Evolutionary conservation across 805 yeast species (phyloP), one percentile per base, ranked within the genome.

Genomic region (Zygotorulaspora danielsina): DNA sequence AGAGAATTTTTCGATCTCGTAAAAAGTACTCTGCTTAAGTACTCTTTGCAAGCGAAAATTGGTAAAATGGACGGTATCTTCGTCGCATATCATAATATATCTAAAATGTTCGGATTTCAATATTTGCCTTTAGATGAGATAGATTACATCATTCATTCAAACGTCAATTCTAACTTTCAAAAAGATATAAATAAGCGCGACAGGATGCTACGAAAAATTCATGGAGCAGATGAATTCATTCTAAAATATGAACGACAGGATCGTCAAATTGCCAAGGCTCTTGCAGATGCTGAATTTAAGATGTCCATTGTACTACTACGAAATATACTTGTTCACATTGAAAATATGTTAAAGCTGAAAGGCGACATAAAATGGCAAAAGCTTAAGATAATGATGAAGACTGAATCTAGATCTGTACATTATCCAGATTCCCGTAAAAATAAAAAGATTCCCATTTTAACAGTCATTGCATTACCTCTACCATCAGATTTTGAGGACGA

Each of bases 61-160:
- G 98, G 97, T 2, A 79, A 84, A 52, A 90, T 93, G 97, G 97
- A 89, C 62, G 98, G 98, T 5, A 86, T 93, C 2, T 87, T 85
- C 50, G 71, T 90, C 11, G 96, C 96, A 0, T 90, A 81, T 60
- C 98, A 90, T 61, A 90, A 89, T 59, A 73, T 87, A 36, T 70
- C 76, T 20, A 67, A 78, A 34, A 75, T 89, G 51, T 86, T 90
- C 63, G 98, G 97, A 3, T 93, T 88, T 61, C 90, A 88, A 60
- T 90, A 90, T 59, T 58, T 90, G 19, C 89, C 95, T 1, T 65
- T 89, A 35, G 62, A 67, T 1, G 84, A 79, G 27, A 73, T 90
- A 46, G 97, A 90, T 58, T 64, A 69, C 40, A 66, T 78, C 6
- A 67, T 73, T 45, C 87, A 83, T 49, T 64, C 74, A 1, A 66